Evolutionary conservation across 331 rosid genomes (phyloP), one percentile per base, ranked within the genome.

Genomic region (Pyracantha coccinea): DNA sequence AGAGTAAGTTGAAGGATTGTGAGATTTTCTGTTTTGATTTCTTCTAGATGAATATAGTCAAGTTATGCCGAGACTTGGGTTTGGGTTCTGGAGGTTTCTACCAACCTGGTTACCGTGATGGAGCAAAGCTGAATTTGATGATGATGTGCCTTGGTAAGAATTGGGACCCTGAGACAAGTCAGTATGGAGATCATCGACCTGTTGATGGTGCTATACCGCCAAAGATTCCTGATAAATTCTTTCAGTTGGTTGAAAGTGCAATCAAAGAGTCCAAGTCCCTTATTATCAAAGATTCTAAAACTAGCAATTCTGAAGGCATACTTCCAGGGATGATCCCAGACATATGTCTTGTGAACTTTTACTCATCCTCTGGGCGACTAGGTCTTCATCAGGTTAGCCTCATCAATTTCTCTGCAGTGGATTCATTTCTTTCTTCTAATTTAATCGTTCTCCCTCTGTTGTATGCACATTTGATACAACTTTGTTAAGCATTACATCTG

Each of bases 81-180:
- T 1, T 75, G 44, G 90, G 91, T n/a, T 7, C 19, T 16, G 93
- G 97, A 66, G 99, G 99, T 33, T 94, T 94, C 85, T 94, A 89
- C 86, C 85, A 85, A 78, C 97, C 97, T 76, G 89, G 88, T 55
- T 90, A 90, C 61, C 79, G 74, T 9, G 96, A 86, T 27, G 91
- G 87, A 54, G 75, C 80, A 23, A 81, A 78, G 14, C 73, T 92
- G 82, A 83, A 83, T 67, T 78, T 92, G 82, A 90, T 64, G 72
- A 94, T 92, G 97, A 92, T 90, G 97, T 94, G 99, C 68, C 90
- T 94, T 1, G 99, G 97, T 77, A 89, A 80, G 83, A 87, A 86
- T 73, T 89, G 97, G 97, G 97, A 90, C 73, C 97, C 97, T 20
- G 83, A 78, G 67, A 82, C 86, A 0, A 35, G 85, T 61, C 24